Conservation (phyloP, 805 yeast species). For the Metschnikowia bowlesiae region DNA sequence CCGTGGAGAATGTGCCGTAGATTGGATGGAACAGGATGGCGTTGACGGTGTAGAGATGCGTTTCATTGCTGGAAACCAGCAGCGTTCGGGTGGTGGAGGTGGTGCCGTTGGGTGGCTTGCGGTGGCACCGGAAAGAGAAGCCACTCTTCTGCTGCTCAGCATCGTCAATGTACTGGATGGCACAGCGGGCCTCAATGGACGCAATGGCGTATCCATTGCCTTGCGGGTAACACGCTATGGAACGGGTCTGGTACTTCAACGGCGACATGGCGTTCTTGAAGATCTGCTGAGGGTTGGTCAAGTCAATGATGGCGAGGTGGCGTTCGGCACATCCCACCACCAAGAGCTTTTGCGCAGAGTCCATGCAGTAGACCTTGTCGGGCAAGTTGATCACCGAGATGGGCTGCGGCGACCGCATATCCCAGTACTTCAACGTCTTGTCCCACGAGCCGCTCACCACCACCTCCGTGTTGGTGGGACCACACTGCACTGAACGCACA, state of each 20-base stretch:
- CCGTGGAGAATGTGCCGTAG: constrained; percentile 87
- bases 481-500: constrained; percentile 76
- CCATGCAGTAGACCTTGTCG: constrained; percentile 89
- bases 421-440: constrained; percentile 93
- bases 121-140: constrained; percentile 92
- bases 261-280: constrained; percentile 74
- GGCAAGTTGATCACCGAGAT: constrained; percentile 79
- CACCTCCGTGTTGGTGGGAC: constrained; percentile 76
- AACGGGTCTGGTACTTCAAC: constrained; percentile 83
- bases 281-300: constrained; percentile 77
- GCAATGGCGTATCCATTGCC: constrained; percentile 94
- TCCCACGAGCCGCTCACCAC: constrained; percentile 97
- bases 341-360: constrained; percentile 68
- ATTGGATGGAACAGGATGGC: constrained; percentile 82
- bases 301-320: constrained; percentile 70
- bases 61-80: constrained; percentile 34
- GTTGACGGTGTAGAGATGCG: constrained; percentile 73
- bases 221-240: constrained; percentile 78
- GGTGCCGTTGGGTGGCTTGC: constrained; percentile 52
- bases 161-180: constrained; percentile 87
- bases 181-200: constrained; percentile 92
- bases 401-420: constrained; percentile 78
- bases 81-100: constrained; percentile 24
- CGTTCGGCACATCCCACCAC: constrained; percentile 95
- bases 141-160: constrained; percentile 66